phyloP scores from a whole-genome alignment of 495 filamentous ascomycete genomes.

The Neurospora africana region DNA sequence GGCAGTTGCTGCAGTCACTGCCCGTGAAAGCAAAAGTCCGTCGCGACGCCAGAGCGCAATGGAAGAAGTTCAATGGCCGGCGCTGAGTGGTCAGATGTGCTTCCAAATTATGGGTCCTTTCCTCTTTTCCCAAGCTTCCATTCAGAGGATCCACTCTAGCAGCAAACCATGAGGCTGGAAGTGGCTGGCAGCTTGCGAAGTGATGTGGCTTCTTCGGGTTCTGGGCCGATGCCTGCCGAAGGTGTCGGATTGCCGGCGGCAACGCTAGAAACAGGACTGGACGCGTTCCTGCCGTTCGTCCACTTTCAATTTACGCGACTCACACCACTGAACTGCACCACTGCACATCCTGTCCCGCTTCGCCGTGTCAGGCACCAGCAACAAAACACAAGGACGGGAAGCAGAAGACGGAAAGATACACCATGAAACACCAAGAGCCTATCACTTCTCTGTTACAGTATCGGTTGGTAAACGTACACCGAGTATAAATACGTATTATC shows the following conservation, averaged over 20 bases:
- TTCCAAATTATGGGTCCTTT: neutral
- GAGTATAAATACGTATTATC: neutral
- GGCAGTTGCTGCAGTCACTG: neutral
- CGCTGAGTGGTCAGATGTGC: neutral
- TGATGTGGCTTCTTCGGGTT: neutral
- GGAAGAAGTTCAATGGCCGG: neutral
- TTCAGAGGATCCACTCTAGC: neutral
- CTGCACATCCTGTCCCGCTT: neutral
- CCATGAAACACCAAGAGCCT: neutral
- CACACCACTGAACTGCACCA: neutral
- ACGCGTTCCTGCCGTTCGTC: constrained; percentile 7
- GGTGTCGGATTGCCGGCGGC: neutral
- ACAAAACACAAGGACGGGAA: neutral
- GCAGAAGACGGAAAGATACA: neutral
- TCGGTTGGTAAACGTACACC: neutral
- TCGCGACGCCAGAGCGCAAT: neutral
- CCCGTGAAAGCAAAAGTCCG: neutral
- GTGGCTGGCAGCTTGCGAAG: neutral
- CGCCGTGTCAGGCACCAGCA: neutral
- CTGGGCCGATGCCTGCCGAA: neutral
- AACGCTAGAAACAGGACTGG: neutral
- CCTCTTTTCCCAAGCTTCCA: neutral
- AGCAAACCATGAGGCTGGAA: neutral
- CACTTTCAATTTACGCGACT: constrained; percentile 19
- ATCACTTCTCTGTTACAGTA: neutral